Base-by-base conservation (phyloP, 2,329 filamentous ascomycete genomes). In the Lachnellula willkommii region DNA sequence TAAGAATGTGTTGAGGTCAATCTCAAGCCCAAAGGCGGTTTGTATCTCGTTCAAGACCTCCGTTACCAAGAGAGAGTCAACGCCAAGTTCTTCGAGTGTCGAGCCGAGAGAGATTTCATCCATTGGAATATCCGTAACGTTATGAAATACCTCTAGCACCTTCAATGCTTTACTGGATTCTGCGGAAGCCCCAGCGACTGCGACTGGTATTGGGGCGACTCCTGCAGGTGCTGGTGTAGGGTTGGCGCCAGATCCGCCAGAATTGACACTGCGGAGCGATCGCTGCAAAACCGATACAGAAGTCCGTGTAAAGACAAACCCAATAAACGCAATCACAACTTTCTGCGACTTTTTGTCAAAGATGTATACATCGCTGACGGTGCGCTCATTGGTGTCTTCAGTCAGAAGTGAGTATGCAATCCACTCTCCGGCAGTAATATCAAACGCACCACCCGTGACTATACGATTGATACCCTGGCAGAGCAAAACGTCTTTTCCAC, bases 61-160 rank as follows among this genome's bases (percentile, higher is more conserved):
- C 26, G 66, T 71, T 2, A 59, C 66, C 61, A 73, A 65, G 9
- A 74, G 60, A 7, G 72, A 74, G 53, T 74, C 72, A 12, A 74
- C 64, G 2, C 73, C 72, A 11, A 74, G 55, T 20, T 57, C 55
- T 17, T 47, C 52, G 14, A 58, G 45, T 22, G 20, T 52, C 2
- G 35, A 22, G 12, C 35, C 36, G 8, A 4, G 11, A 11, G 14
- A 28, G 14, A 56, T 52, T 22, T 43, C 45, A 11, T 50, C 45
- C 22, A 53, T 17, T 20, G n/a, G 36, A 28, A 37, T 22, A 22
- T 54, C 52, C 5, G 46, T 45, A 22, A 54, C 45, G n/a, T 43
- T 32, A 32, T 49, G 20, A 4, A 54, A 45, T 15, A 51, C 35
- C n/a, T 51, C 48, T 11, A 40, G 20, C 15, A 51, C 46, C 26